Base-by-base conservation (phyloP, 306 rosid genomes). In the Adenanthera pavonina region DNA sequence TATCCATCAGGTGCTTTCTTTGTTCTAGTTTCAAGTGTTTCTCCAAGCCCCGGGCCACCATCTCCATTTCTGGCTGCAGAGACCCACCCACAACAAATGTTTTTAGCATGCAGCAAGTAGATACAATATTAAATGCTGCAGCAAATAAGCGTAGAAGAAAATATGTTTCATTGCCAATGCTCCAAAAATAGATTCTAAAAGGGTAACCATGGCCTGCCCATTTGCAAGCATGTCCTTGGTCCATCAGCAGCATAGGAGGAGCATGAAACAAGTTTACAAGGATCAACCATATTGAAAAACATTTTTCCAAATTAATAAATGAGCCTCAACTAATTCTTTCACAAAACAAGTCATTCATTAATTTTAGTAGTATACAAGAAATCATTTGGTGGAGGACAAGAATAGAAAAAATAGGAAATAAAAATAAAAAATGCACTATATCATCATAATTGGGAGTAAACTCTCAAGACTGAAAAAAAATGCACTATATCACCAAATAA, bases 61-160 rank as follows among this genome's bases (percentile, higher is more conserved):
- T 95, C 90, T 95, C 98, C 94, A 95, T 92, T 86, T 95, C 97
- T 66, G 98, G 94, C 98, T 92, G 91, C 84, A 82, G 41, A 78
- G 46, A 48, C 47, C 80, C 60, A 81, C 64, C 80, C 77, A 40
- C n/a, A 41, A 77, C 51, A 78, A 65, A 67, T 30, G 51, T 67
- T 47, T 54, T 35, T 48, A 84, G 64, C 76, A 72, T 80, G 35
- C 41, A 70, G 43, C 44, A 12, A 64, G 46, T 46, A 59, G 61
- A 78, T 51, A 59, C 61, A 77, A 78, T 49, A 74, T 74, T 64
- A 82, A 57, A 81, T 75, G 52, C 57, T 52, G 75, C 56, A 72
- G 46, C 76, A 52, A 70, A 70, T 19, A 56, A 49, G 75, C 69
- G 78, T 40, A 78, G 48, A 61, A 85, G 62, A 51, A 46, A 74